Evolutionary conservation across 768 basidiomycete species (phyloP), one percentile per base, ranked within the genome.

Genomic region (Russula dissimulans): DNA sequence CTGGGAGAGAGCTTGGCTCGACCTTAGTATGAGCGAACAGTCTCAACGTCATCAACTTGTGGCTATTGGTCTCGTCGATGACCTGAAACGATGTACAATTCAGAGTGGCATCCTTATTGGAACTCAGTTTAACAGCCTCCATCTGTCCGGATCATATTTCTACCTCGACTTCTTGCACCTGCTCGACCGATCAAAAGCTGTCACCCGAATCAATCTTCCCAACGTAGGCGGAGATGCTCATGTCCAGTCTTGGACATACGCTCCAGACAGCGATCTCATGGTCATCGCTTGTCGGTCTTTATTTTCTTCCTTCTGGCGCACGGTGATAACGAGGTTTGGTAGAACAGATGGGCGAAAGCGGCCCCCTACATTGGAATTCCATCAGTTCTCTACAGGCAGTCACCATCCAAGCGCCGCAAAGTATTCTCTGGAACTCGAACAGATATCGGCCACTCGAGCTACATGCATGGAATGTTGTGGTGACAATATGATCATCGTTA

Each of bases 351-450:
- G 31, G 42, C 41, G 26, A 48, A 32, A 22, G 0, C 36, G 36
- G 7, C 9, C 12, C 1, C 38, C 31, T n/a, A 34, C 15, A 36
- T 22, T 45, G 3, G 36, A 56, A 15, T 41, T 61, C 6, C 55
- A 51, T 51, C 54, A 61, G 46, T 61, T 61, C 60, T 61, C 60
- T 18, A 61, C 60, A 18, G 54, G 54, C 43, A 14, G 12, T 22
- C 3, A 5, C 5, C 55, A 61, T 38, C 54, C 60, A 32, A 31
- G 38, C 29, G 54, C 60, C 3, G 14, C 49, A 39, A 56, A 56
- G 15, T 26, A 45, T 17, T 26, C 17, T 29, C n/a, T 56, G n/a
- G 49, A 52, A 12, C 50, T 61, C 36, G n/a, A 56, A 22, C 55
- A 52, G 0, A 29, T 61, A 4, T 45, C 10, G 29, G 39, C 34